These are phyloP conservation scores for Tillandsia fasciculata DNA, from an alignment of 176 grass and related monocot genomes.

Conservation along the genomic window DNA sequence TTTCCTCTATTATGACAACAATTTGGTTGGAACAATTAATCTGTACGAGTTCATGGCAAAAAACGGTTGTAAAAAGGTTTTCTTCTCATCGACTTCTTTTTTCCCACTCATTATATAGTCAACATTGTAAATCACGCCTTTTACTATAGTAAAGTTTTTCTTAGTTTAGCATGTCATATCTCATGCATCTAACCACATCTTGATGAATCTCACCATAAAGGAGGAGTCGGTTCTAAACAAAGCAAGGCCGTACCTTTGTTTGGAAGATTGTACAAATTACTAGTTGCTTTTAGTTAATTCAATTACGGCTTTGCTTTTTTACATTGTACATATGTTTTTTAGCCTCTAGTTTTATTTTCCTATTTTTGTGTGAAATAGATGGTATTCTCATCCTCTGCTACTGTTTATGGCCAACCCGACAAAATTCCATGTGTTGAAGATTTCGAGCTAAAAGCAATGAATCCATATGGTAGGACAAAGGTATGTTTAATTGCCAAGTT, in stretches of 20 bases:
- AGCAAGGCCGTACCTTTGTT: no score
- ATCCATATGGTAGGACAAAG: conserved; percentile 93
- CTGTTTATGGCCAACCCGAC: conserved; percentile 80
- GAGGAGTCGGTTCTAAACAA: no score
- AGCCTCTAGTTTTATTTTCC: no score
- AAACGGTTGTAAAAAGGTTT: conserved; percentile 73
- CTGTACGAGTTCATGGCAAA: conserved; percentile 61
- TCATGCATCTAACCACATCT: no score
- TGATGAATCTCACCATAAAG: neutral
- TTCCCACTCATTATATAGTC: neutral
- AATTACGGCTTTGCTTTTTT: no score
- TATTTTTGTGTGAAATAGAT: conserved; percentile 20
- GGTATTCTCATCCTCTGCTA: conserved; percentile 85
- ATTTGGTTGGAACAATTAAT: conserved; percentile 81
- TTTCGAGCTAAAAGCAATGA: conserved; percentile 60
- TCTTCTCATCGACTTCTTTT: neutral
- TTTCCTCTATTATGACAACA: conserved; percentile 79
- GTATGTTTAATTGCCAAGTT: conserved; percentile 10
- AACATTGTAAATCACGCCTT: neutral
- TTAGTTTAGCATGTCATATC: neutral
- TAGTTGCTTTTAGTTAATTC: no score
- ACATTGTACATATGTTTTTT: no score
- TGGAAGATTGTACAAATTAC: no score
- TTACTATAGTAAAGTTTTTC: neutral
- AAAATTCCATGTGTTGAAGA: conserved; percentile 70